Evolutionary conservation across 2,329 filamentous ascomycete species (phyloP).

Genomic region (Huntiella abstrusa): DNA sequence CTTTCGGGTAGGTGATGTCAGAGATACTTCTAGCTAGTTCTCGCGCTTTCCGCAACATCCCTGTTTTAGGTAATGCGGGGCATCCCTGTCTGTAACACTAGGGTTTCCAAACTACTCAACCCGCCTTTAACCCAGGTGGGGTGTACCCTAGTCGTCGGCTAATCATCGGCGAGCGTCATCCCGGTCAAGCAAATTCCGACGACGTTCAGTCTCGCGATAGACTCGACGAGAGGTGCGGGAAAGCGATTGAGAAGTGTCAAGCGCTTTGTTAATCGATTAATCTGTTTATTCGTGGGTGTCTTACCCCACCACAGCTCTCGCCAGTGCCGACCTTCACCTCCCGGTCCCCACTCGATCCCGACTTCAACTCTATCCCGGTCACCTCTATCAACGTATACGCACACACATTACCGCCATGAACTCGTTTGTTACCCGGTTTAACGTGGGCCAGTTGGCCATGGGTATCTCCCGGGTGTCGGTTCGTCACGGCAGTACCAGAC

Average conservation of each 20-base stretch:
- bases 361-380: conserved; percentile 3
- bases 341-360: neutral
- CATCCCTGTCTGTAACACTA: neutral
- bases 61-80: conserved; percentile 4
- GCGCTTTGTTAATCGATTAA: too few relatives aligned
- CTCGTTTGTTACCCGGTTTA: conserved; percentile 16
- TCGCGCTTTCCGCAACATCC: conserved; percentile 8
- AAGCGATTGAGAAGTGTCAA: neutral
- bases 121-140: too few relatives aligned
- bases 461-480: conserved; percentile 23
- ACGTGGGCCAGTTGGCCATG: conserved; percentile 24
- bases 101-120: neutral
- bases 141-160: neutral
- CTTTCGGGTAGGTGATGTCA: conserved; percentile 8
- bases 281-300: too few relatives aligned
- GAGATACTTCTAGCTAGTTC: conserved; percentile 9
- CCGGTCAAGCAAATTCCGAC: conserved; percentile 8
- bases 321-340: neutral
- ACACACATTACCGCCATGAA: conserved; percentile 15
- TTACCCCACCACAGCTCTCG: neutral
- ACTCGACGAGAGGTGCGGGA: neutral
- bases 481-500: conserved; percentile 20
- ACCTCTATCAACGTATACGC: neutral
- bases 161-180: conserved; percentile 4
- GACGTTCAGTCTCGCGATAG: conserved; percentile 4